Conservation (phyloP, 805 yeast genomes). For the Nakazawaea populi region DNA sequence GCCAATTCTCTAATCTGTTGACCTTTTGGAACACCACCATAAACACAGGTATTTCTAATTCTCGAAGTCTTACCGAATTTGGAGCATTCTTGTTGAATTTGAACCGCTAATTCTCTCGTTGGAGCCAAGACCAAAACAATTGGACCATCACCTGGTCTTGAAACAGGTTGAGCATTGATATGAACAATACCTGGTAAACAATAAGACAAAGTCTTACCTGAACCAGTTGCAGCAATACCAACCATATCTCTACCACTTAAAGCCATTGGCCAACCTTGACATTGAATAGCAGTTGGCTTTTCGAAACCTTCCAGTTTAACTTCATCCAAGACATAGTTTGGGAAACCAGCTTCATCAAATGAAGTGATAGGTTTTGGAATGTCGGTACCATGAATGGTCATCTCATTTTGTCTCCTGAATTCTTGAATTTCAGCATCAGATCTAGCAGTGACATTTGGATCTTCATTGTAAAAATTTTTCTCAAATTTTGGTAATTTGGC, state of each 20-base stretch:
- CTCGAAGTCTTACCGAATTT: conserved; percentile 90
- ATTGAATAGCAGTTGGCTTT: conserved; percentile 92
- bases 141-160: conserved; percentile 95
- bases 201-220: conserved; percentile 97
- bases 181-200: conserved; percentile 96
- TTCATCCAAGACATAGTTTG: conserved; percentile 85
- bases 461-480: conserved; percentile 90
- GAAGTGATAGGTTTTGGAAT: conserved; percentile 91
- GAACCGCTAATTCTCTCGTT: conserved; percentile 98
- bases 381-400: conserved; percentile 77
- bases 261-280: conserved; percentile 99
- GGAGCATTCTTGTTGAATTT: conserved; percentile 92
- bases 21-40: conserved; percentile 99
- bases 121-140: conserved; percentile 94
- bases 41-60: conserved; percentile 94
- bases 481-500: conserved; percentile 81
- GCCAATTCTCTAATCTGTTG: conserved; percentile 94
- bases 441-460: conserved; percentile 70
- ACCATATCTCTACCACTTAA: conserved; percentile 97
- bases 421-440: conserved; percentile 62
- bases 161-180: conserved; percentile 95
- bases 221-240: conserved; percentile 98
- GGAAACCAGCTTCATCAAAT: conserved; percentile 98
- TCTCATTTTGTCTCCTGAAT: conserved; percentile 80
- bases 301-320: conserved; percentile 91